phyloP scores from a whole-genome alignment of 768 basidiomycete genomes.

The Kwoniella sp. region DNA sequence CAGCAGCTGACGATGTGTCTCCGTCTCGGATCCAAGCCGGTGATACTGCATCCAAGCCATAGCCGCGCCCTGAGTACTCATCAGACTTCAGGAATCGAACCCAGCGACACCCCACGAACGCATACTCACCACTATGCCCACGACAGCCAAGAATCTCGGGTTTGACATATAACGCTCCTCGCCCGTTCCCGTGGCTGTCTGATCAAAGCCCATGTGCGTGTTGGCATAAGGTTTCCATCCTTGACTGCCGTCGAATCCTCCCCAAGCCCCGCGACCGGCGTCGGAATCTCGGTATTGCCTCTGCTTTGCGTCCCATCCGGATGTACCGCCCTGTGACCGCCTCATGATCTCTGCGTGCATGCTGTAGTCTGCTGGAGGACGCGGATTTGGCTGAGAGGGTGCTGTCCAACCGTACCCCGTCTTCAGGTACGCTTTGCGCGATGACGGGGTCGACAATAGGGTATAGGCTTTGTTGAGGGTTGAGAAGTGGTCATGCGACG shows the following conservation, averaged over 20 bases:
- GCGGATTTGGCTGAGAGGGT: background rate
- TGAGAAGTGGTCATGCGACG: conserved; percentile 41
- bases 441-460: conserved; percentile 33
- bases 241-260: conserved; percentile 16
- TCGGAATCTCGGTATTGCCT: conserved; percentile 21
- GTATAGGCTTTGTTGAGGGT: conserved; percentile 42
- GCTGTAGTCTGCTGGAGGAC: conserved; percentile 17
- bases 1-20: conserved; percentile 25
- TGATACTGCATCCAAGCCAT: conserved; percentile 43
- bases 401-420: conserved; percentile 43
- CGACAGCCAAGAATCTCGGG: conserved; percentile 31
- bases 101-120: background rate
- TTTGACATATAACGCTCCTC: conserved; percentile 46
- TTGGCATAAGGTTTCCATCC: conserved; percentile 15
- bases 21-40: conserved; percentile 26
- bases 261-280: conserved; percentile 23
- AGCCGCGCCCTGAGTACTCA: conserved; percentile 21
- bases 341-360: conserved; percentile 38
- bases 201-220: conserved; percentile 13
- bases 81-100: conserved; percentile 1
- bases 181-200: conserved; percentile 18
- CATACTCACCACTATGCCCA: conserved; percentile 30
- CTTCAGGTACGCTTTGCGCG: conserved; percentile 31
- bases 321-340: conserved; percentile 26
- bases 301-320: conserved; percentile 22